A percentile compares a stretch with the other conserved stretches of the same genome.
phyloP scores from a whole-genome alignment of 2,329 filamentous ascomycete species.

The Tolypocladium pustulatum region DNA sequence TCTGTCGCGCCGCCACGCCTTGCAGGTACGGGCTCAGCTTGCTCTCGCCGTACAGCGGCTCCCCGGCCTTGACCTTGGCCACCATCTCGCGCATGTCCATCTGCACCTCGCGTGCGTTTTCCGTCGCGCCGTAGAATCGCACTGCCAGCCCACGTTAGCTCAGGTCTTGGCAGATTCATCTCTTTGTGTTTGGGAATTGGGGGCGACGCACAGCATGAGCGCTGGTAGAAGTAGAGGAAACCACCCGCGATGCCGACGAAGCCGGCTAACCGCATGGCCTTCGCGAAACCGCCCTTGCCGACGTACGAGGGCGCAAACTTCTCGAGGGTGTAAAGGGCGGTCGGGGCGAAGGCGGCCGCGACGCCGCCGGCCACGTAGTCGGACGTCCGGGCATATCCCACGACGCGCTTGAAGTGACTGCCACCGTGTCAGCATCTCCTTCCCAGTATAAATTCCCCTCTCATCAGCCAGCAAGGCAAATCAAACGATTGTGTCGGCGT shows the following conservation, averaged over 20 bases:
- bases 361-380: slow-evolving; percentile 68
- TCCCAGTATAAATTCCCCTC: not conserved
- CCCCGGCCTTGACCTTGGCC: slow-evolving; percentile 81
- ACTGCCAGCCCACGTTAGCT: slow-evolving; percentile 38
- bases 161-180: not conserved
- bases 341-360: slow-evolving; percentile 62
- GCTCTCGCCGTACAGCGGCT: slow-evolving; percentile 79
- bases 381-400: slow-evolving; percentile 73
- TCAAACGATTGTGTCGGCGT: not conserved
- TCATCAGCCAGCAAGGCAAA: not conserved
- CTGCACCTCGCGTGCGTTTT: slow-evolving; percentile 84
- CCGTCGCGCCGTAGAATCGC: slow-evolving; percentile 89
- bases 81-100: slow-evolving; percentile 99
- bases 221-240: slow-evolving; percentile 76
- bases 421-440: slow-evolving; percentile 17
- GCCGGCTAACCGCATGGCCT: slow-evolving; percentile 69
- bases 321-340: slow-evolving; percentile 70
- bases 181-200: not conserved
- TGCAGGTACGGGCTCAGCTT: slow-evolving; percentile 79
- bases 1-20: slow-evolving; percentile 85
- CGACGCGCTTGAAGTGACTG: slow-evolving; percentile 84
- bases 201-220: slow-evolving; percentile 61
- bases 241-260: slow-evolving; percentile 66
- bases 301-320: slow-evolving; percentile 75
- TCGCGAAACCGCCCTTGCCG: slow-evolving; percentile 70